A percentile compares a stretch with the other conserved stretches of the same genome.
These are phyloP conservation scores for Eimeria falciformis DNA, from an alignment of 169 alveolate species.

Conservation along the genomic window DNA sequence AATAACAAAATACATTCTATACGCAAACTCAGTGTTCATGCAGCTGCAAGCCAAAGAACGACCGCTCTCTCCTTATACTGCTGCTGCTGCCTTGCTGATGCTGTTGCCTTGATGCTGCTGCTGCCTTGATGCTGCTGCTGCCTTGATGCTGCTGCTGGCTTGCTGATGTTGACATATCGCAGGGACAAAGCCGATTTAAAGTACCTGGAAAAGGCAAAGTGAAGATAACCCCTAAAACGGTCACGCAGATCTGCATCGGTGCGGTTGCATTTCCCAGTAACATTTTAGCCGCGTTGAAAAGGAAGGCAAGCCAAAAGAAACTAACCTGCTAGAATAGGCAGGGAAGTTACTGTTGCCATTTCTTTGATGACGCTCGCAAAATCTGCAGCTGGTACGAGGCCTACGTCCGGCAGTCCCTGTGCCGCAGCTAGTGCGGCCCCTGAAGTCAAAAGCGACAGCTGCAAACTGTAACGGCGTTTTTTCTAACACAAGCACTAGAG, in stretches of 20 bases:
- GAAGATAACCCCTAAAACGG: too few species aligned
- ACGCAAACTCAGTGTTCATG: neutral
- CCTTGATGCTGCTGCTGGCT: neutral
- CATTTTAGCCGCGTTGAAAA: too few species aligned
- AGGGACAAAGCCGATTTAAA: too few species aligned
- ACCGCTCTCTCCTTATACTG: too few species aligned
- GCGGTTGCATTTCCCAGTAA: too few species aligned
- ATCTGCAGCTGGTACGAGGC: slow-evolving; percentile 77
- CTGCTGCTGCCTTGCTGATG: neutral
- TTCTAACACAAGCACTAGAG: too few species aligned
- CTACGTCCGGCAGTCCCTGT: slow-evolving; percentile 91
- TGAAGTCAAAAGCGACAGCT: neutral
- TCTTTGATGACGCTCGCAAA: slow-evolving; percentile 70
- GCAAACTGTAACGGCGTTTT: too few species aligned
- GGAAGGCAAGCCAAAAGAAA: too few species aligned
- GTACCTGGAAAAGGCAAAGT: too few species aligned
- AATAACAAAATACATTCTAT: neutral
- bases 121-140: too few species aligned
- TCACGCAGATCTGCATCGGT: too few species aligned
- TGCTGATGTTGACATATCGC: too few species aligned
- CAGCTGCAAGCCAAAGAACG: neutral
- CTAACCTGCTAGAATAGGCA: slow-evolving; percentile 74
- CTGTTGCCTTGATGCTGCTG: neutral
- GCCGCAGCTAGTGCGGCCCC: slow-evolving; percentile 86
- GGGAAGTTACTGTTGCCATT: slow-evolving; percentile 41